Evolutionary conservation across 1,284 basidiomycete species (phyloP), one percentile per base, ranked within the genome.

Genomic region (Xerocomus cyaneibrunnescens): DNA sequence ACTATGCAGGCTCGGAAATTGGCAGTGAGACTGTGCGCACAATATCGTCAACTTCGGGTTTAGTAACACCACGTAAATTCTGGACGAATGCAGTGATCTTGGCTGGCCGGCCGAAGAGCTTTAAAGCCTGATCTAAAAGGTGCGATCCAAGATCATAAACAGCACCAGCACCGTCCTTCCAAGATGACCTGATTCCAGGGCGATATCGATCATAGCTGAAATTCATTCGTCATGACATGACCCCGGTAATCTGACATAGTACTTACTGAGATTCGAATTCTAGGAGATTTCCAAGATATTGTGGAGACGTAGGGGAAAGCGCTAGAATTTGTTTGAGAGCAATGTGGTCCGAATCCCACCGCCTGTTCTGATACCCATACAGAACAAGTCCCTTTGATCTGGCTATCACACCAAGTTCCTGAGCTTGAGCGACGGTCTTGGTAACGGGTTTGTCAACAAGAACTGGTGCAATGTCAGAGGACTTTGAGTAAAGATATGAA

Each of bases 401-500:
- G 2, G 92, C 90, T 41, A 94, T 71, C 12, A 70, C 69, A 31
- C 80, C 80, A 28, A 94, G 80, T 57, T 89, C 84, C 55, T 72
- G 73, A 1, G 89, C 89, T 67, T 94, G 78, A 17, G 71, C 70
- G 5, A 74, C 74, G 0, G 84, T 87, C 1, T 87, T 77, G 2
- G 87, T 85, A 19, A 93, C 77, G 2, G 92, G 92, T 68, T 94
- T 94, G 68, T 94, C 92, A 38, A 92, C 82, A 42, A 94, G 82
- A 21, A 84, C 84, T 87, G 53, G 19, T n/a, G 49, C 3, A 48
- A 19, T 21, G 31, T 60, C 17, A 55, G 28, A 4, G 21, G n/a
- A 35, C 17, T 36, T 31, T 40, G 14, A 19, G 25, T 42, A 22
- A 22, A 9, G 14, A 27, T 3, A 31, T 25, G 12, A 42, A 10